Evolutionary conservation across 805 yeast genomes (phyloP).

Genomic region (Pichia kluyveri): DNA sequence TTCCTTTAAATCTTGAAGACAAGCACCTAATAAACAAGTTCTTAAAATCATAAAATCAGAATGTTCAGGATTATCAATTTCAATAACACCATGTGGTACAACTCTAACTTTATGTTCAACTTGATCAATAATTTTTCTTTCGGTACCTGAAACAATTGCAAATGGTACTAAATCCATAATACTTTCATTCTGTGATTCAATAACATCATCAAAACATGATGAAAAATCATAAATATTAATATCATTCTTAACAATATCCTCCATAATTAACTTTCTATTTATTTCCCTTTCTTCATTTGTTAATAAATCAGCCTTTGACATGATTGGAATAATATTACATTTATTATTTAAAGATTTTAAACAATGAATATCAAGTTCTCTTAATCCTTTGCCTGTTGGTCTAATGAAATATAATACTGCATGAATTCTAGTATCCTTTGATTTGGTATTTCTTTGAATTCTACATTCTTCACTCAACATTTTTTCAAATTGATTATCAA

Average conservation of each 20-base stretch:
- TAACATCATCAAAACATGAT: slow-evolving; percentile 24
- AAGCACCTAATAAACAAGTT: slow-evolving; percentile 66
- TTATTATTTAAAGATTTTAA: slow-evolving; percentile 60
- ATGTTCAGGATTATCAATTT: slow-evolving; percentile 71
- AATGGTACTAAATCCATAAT: slow-evolving; percentile 52
- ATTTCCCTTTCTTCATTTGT: slow-evolving; percentile 40
- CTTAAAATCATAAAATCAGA: slow-evolving; percentile 74
- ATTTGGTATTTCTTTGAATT: slow-evolving; percentile 33
- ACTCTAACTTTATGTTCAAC: slow-evolving; percentile 65
- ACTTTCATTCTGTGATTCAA: slow-evolving; percentile 13
- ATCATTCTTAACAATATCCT: slow-evolving; percentile 25
- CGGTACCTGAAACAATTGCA: slow-evolving; percentile 85
- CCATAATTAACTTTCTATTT: slow-evolving; percentile 38
- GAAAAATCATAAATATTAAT: slow-evolving; percentile 25
- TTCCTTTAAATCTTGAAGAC: slow-evolving; percentile 69
- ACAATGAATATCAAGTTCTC: slow-evolving; percentile 60
- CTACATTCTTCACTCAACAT: slow-evolving; percentile 68
- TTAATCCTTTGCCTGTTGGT: slow-evolving; percentile 57
- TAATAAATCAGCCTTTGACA: slow-evolving; percentile 71
- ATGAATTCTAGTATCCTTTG: slow-evolving; percentile 67
- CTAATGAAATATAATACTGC: slow-evolving; percentile 76
- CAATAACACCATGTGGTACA: slow-evolving; percentile 81
- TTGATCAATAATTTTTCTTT: slow-evolving; percentile 60
- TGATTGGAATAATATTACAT: slow-evolving; percentile 74
- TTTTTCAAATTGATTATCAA: slow-evolving; percentile 69